These are phyloP conservation scores for Ustilago cynodontis DNA, from an alignment of 1,284 basidiomycete species.

Conservation along the genomic window DNA sequence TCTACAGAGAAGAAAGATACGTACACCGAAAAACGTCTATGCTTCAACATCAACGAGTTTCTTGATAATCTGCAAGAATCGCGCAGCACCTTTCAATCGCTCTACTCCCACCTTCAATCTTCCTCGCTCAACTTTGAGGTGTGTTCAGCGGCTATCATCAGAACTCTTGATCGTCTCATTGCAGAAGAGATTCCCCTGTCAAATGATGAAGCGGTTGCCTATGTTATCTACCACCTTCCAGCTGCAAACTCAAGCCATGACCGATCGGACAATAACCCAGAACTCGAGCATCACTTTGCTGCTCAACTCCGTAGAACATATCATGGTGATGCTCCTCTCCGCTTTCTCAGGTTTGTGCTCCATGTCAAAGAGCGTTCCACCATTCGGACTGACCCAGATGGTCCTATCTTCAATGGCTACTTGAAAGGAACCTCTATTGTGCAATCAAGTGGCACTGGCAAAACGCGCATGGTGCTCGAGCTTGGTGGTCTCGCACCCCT, in stretches of 20 bases:
- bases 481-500: constrained; percentile 9
- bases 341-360: constrained; percentile 14
- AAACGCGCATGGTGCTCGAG: constrained; percentile 27
- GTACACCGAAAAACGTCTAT: too few species aligned
- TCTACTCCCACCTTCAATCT: not conserved
- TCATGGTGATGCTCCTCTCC: constrained; percentile 7
- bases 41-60: not conserved
- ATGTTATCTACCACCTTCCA: not conserved
- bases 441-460: constrained; percentile 39
- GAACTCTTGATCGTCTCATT: not conserved
- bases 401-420: not conserved
- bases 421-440: constrained; percentile 18
- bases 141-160: not conserved
- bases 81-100: not conserved
- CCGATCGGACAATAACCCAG: not conserved
- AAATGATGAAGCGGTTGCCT: not conserved
- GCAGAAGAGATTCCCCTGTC: not conserved
- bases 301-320: constrained; percentile 4
- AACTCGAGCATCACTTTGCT: not conserved
- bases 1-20: too few species aligned
- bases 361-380: not conserved
- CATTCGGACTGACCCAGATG: not conserved
- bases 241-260: not conserved
- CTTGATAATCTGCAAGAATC: accelerated
- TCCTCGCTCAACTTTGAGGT: not conserved